Evolutionary conservation across 106 monocot species (phyloP), one percentile per base, ranked within the genome.

Genomic region (Narthecium ossifragum): DNA sequence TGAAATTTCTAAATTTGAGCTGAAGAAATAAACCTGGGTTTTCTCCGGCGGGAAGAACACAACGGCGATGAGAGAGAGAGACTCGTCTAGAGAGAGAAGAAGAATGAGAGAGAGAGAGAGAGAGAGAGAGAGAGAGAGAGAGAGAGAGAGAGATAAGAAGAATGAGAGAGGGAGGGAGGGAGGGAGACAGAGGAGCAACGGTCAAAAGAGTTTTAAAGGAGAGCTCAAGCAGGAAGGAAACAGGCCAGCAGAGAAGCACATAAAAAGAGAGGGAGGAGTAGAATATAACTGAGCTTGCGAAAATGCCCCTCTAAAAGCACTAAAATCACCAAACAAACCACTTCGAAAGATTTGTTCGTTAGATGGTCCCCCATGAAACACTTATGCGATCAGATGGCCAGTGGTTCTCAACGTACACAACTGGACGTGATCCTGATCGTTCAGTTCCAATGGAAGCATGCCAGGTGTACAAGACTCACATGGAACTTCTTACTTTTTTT

Each of bases 191-290:
- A 30, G 51, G 50, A 27, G 63, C 62, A 74, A 74, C 72, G 77
- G 71, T 78, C 77, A 72, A 78, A 78, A 52, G 66, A 47, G 59
- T 59, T 66, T 26, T 41, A 59, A 65, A 51, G 32, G 38, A 55
- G 27, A 22, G n/a, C n/a, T n/a, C n/a, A 53, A 30, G 20, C 26
- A 43, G 29, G 40, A 52, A 60, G 14, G 27, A 45, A 20, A 31
- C 28, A 1, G 13, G 50, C 6, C 10, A 43, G 14, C 4, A 43
- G 45, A 47, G 28, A 57, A 43, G 14, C 4, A 43, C 41, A 47
- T 28, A 57, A 27, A 60, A 41, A 53, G 45, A 62, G 60, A 50
- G 26, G 18, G 52, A 25, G 27, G 26, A 56, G 39, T 29, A 24
- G 27, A 46, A 37, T 12, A 28, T 13, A 14, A 56, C 56, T 37